Conservation (phyloP, 108 stramenopile genomes). For the Pseudonitzschia pungens region DNA sequence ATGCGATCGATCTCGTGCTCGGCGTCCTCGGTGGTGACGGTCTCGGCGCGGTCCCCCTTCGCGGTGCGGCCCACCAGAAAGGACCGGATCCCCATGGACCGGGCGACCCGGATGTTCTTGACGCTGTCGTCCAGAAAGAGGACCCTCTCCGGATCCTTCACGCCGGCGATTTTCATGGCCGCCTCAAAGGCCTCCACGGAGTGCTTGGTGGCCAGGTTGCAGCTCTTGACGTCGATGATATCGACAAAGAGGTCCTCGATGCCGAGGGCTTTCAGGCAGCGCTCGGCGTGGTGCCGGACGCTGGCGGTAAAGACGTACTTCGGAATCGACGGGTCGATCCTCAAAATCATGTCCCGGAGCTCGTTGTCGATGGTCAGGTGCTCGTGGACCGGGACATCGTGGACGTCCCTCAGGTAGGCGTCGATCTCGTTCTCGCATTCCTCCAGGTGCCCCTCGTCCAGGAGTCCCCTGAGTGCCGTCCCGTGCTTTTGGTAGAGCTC, state of each 20-base stretch:
- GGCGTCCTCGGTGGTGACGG: conserved; percentile 50
- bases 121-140: conserved; percentile 65
- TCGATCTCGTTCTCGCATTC: conserved; percentile 51
- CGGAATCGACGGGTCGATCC: conserved; percentile 65
- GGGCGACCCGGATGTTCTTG: conserved; percentile 52
- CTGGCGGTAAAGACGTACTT: conserved; percentile 70
- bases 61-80: conserved; percentile 55
- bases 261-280: conserved; percentile 59
- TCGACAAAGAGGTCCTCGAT: conserved; percentile 55
- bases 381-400: conserved; percentile 51
- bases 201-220: conserved; percentile 68
- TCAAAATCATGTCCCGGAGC: conserved; percentile 42
- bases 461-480: conserved; percentile 60
- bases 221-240: conserved; percentile 56
- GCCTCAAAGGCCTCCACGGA: conserved; percentile 42
- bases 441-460: conserved; percentile 56
- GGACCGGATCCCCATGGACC: conserved; percentile 53
- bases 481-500: conserved; percentile 65
- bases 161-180: conserved; percentile 62
- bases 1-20: conserved; percentile 60
- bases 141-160: conserved; percentile 46
- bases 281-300: conserved; percentile 53
- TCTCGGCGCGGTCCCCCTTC: conserved; percentile 50
- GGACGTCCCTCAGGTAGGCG: conserved; percentile 47
- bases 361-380: conserved; percentile 39